Percentiles rank a stretch among this genome's conserved stretches.
Conservation (phyloP, 306 rosid species). For the Dicorynia guianensis region DNA sequence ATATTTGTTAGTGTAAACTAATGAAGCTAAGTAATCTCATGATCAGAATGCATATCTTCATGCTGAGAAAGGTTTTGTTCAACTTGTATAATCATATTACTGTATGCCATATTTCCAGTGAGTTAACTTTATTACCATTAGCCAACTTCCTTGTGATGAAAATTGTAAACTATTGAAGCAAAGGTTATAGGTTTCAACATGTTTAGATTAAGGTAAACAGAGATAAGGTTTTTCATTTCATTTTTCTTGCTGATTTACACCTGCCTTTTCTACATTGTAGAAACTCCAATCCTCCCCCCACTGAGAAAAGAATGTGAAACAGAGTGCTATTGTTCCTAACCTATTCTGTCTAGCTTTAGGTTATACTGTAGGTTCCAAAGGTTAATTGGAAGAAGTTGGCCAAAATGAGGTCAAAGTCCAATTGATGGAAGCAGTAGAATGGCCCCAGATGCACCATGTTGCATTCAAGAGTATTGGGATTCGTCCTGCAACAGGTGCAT, state of each 20-base stretch:
- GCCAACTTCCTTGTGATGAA: constrained; percentile 15
- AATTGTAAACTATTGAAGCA: constrained; percentile 18
- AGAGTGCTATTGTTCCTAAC: not conserved
- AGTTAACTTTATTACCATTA: constrained; percentile 14
- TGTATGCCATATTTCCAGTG: constrained; percentile 27
- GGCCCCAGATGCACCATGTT: constrained; percentile 89
- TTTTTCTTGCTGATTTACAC: not conserved
- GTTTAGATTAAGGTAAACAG: too few species aligned
- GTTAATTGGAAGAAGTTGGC: constrained; percentile 97
- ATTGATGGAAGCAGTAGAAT: constrained; percentile 89
- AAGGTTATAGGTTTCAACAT: constrained; percentile 29
- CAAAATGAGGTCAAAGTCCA: constrained; percentile 84
- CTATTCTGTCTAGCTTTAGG: constrained; percentile 50
- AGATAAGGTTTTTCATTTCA: too few species aligned
- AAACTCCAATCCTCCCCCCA: not conserved
- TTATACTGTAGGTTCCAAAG: constrained; percentile 90
- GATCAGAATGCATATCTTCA: not conserved
- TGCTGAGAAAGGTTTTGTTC: not conserved
- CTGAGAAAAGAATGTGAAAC: constrained; percentile 22
- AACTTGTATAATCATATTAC: constrained; percentile 15
- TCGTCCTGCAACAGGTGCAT: constrained; percentile 79
- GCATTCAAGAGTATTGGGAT: constrained; percentile 87
- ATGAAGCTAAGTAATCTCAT: constrained; percentile 16
- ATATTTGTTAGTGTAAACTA: constrained; percentile 31
- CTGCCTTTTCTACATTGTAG: constrained; percentile 12